Percentiles rank a stretch among this genome's conserved stretches.
These are phyloP conservation scores for Venturia effusa DNA, from an alignment of 2,329 filamentous ascomycete genomes.

Conservation along the genomic window DNA sequence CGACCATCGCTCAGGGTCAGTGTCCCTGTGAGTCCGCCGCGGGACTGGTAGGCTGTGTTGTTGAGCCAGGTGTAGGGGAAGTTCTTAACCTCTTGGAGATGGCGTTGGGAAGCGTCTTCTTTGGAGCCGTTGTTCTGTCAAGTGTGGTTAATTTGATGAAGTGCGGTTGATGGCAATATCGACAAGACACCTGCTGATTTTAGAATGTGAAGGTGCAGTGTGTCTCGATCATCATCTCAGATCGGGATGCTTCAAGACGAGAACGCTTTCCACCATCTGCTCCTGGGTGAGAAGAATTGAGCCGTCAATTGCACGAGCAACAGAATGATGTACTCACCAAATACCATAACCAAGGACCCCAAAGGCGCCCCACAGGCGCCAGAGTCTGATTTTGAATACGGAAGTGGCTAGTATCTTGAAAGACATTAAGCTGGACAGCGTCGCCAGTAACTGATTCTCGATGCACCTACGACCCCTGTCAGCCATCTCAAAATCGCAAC, in stretches of 20 bases:
- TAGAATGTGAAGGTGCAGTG: no score
- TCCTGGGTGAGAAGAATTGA: neutral
- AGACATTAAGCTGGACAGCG: slow-evolving; percentile 42
- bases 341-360: slow-evolving; percentile 15
- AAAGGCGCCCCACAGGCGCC: slow-evolving; percentile 16
- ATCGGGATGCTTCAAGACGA: neutral
- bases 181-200: no score
- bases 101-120: slow-evolving; percentile 30
- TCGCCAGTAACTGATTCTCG: slow-evolving; percentile 41
- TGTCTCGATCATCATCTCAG: neutral
- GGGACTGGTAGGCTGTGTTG: slow-evolving; percentile 35
- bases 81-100: slow-evolving; percentile 28
- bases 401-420: slow-evolving; percentile 41
- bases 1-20: slow-evolving; percentile 37
- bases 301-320: no score
- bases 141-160: neutral
- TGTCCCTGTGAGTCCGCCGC: slow-evolving; percentile 34
- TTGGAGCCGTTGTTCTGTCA: slow-evolving; percentile 36
- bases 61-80: slow-evolving; percentile 43
- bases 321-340: neutral
- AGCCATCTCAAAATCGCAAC: neutral
- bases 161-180: no score
- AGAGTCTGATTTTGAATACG: slow-evolving; percentile 26
- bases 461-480: slow-evolving; percentile 19
- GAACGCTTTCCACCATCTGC: neutral